Conservation (phyloP, 345 rosid genomes). For the Brassica cretica region DNA sequence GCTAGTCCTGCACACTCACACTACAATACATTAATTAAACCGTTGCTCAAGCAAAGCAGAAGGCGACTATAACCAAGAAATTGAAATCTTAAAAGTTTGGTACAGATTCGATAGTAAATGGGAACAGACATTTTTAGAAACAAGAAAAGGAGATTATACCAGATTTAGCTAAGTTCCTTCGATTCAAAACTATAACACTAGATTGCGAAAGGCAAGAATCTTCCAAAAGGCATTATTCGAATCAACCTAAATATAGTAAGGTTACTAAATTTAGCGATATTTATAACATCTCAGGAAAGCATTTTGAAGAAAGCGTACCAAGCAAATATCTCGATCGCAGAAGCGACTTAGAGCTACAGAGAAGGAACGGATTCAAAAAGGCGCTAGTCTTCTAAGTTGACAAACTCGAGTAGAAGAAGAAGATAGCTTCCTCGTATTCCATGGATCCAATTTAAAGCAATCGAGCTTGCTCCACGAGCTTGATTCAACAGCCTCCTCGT, state of each 20-base stretch:
- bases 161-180: constrained; percentile 11
- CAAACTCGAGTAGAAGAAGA: background rate
- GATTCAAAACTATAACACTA: background rate
- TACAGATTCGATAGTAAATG: background rate
- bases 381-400: constrained; percentile 11
- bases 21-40: no score
- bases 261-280: background rate
- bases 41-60: background rate
- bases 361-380: background rate
- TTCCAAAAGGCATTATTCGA: background rate
- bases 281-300: background rate
- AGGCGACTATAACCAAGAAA: background rate
- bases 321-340: constrained; percentile 7
- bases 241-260: constrained; percentile 20
- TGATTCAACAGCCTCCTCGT: constrained; percentile 9
- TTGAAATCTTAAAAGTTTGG: background rate
- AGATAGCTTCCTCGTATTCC: background rate
- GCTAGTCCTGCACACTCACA: constrained; percentile 2
- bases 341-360: constrained; percentile 19
- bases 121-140: background rate
- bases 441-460: constrained; percentile 19
- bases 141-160: constrained; percentile 1
- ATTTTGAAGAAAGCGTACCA: constrained; percentile 18
- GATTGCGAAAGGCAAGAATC: background rate
- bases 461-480: constrained; percentile 20